These are phyloP conservation scores for Candida argentea DNA, from an alignment of 805 yeast species.

Conservation along the genomic window DNA sequence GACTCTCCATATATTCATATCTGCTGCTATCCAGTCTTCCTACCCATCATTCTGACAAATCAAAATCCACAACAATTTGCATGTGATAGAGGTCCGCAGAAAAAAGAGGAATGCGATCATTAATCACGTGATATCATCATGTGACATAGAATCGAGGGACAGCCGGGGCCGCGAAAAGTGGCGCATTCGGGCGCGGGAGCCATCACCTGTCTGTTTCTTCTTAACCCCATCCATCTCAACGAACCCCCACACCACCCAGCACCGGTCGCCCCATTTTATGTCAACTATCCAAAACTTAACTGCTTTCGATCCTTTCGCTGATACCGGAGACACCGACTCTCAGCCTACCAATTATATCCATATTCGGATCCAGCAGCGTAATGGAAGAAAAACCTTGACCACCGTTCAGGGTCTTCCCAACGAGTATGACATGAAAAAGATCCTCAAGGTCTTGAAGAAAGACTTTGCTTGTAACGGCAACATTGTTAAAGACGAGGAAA, in stretches of 20 bases:
- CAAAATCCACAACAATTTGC: too few relatives aligned
- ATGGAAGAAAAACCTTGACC: constrained; percentile 97
- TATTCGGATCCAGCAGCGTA: constrained; percentile 98
- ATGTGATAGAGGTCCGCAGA: too few relatives aligned
- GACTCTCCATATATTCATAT: too few relatives aligned
- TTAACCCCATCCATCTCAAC: constrained; percentile 2
- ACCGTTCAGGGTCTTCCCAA: constrained; percentile 96
- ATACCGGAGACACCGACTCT: constrained; percentile 98
- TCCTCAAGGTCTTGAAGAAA: constrained; percentile 87
- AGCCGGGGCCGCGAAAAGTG: too few relatives aligned
- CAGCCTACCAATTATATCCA: constrained; percentile 94
- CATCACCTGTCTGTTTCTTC: too few relatives aligned
- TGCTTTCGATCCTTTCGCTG: constrained; percentile 94
- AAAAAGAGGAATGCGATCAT: too few relatives aligned
- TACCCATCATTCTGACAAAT: too few relatives aligned
- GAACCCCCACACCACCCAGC: constrained; percentile 1
- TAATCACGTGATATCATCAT: too few relatives aligned
- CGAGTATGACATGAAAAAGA: constrained; percentile 91
- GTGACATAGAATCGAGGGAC: too few relatives aligned
- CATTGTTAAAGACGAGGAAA: constrained; percentile 90
- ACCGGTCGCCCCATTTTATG: constrained; percentile 37
- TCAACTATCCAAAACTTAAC: constrained; percentile 88
- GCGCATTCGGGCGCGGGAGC: too few relatives aligned
- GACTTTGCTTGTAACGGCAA: constrained; percentile 99
- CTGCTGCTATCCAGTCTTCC: too few relatives aligned